Base-by-base conservation (phyloP, 2,329 filamentous ascomycete species). In the Neonectria magnoliae region DNA sequence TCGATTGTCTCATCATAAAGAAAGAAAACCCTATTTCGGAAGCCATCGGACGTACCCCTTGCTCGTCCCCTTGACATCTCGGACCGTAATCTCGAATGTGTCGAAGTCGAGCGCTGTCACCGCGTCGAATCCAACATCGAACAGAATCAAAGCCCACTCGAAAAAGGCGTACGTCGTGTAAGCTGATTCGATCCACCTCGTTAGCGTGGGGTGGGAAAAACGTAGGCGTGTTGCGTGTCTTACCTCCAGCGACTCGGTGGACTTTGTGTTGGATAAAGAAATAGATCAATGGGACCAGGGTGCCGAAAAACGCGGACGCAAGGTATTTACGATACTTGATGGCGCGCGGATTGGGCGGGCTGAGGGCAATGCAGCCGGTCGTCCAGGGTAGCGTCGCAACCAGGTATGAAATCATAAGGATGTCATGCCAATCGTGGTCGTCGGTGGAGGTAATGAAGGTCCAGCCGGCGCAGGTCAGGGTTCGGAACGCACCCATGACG, bases 211-310 rank as follows among this genome's bases (percentile, higher is more conserved):
- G 18, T 48, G 29, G 22, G 14, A 31, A 47, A 27, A 33, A 7
- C 13, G 3, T 27, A 8, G 36, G 48, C 13, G 50, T 18, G 29
- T 36, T 42, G 41, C n/a, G 22, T 57, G 38, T 63, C 90, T 80
- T 84, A 98, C 95, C 96, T 86, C 96, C 96, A 63, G 96, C 86
- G 66, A 98, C 89, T 64, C 91, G 93, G 79, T 99, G 94, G 57
- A 99, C 93, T 81, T 99, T 99, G 85, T 99, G 96, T 79, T 98
- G 96, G 69, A 99, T 97, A 78, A 98, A 99, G 78, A 94, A 99
- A 83, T 98, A 98, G 20, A 98, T 87, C 77, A 99, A 83, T 31
- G 94, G 94, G 52, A 98, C 86, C 31, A 99, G 85, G 5, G 94
- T 97, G 57, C 91, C 93, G 76, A 98, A 99, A 82, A 99, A 99